These are phyloP conservation scores for Microdochium paspali DNA, from an alignment of 2,329 filamentous ascomycete species.

Conservation along the genomic window DNA sequence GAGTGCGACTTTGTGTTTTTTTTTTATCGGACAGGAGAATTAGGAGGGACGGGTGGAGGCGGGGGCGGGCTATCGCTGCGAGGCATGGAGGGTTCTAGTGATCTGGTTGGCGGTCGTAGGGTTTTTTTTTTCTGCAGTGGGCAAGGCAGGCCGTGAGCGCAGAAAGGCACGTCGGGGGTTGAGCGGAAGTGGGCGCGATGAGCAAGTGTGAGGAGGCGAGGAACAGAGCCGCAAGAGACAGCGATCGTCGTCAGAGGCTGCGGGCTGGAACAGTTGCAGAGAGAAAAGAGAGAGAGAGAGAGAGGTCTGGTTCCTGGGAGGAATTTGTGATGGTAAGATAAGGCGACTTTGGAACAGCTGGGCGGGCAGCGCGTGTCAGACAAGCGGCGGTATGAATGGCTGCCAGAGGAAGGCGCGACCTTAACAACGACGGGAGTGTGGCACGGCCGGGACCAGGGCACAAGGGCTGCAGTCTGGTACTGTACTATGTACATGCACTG, in stretches of 20 bases:
- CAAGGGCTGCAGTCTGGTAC: too few relatives aligned
- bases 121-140: not conserved
- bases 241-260: not conserved
- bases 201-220: not conserved
- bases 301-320: not conserved
- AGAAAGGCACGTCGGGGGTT: not conserved
- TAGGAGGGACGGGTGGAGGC: conserved; percentile 51
- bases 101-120: not conserved
- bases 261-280: not conserved
- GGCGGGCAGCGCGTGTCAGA: not conserved
- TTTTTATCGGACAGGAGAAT: conserved; percentile 57
- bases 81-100: conserved; percentile 38
- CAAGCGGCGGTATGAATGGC: not conserved
- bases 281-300: not conserved
- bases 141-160: not conserved
- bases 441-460: too few relatives aligned
- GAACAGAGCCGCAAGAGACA: not conserved
- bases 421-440: too few relatives aligned
- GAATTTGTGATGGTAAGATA: not conserved
- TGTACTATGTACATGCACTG: too few relatives aligned
- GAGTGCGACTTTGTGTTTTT: conserved; percentile 17
- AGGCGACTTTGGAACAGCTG: not conserved
- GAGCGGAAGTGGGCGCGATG: not conserved
- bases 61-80: conserved; percentile 54
- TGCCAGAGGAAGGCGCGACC: not conserved